phyloP scores from a whole-genome alignment of 331 rosid genomes.

The Cydonia oblonga region DNA sequence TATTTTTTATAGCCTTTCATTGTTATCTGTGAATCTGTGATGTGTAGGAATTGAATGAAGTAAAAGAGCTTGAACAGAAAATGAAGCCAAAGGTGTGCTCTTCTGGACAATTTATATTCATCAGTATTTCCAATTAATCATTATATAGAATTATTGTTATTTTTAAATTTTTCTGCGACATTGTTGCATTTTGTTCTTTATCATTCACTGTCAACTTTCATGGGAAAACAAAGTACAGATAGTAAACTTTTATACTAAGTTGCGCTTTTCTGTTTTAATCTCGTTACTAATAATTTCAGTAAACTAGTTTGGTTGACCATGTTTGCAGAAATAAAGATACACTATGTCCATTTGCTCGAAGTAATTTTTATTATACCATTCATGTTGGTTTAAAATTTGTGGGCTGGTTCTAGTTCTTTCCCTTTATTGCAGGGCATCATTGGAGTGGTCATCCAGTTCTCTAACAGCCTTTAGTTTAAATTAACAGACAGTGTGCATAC shows the following conservation, averaged over 20 bases:
- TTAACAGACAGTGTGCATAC: background rate
- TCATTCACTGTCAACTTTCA: background rate
- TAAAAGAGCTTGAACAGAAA: conserved; percentile 67
- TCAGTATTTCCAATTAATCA: conserved; percentile 3
- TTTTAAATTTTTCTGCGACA: background rate
- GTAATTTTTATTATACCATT: background rate
- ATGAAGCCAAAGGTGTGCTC: conserved; percentile 81
- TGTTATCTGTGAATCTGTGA: conserved; percentile 10
- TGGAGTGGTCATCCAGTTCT: background rate
- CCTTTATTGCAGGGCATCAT: background rate
- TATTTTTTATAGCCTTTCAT: conserved; percentile 3
- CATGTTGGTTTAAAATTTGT: background rate
- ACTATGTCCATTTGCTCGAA: background rate
- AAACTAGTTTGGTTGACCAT: background rate
- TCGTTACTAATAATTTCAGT: background rate
- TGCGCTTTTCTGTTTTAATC: background rate
- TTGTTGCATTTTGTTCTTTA: background rate
- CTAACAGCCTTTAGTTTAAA: background rate
- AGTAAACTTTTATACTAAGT: background rate
- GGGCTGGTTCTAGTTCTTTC: background rate
- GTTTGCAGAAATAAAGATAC: background rate
- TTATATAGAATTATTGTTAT: background rate
- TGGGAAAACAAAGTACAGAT: background rate
- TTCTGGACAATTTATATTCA: conserved; percentile 3
- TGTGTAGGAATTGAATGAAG: conserved; percentile 76